Evolutionary conservation across 495 filamentous ascomycete species (phyloP).

Genomic region (Durotheca rogersii): DNA sequence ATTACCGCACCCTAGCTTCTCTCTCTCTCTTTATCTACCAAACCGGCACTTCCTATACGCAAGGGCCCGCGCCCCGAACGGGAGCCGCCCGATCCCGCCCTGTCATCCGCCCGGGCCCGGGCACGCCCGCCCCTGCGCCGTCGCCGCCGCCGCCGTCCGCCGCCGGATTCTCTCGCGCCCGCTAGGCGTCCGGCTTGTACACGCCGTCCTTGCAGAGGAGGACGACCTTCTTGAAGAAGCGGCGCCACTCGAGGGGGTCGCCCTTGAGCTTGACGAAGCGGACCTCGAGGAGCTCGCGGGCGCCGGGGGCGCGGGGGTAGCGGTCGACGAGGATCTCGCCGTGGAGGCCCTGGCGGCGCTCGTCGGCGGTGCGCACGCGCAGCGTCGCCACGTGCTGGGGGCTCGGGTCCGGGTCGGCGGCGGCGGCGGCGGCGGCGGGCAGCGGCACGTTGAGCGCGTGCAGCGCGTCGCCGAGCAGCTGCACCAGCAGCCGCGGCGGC

Average conservation of each 20-base stretch:
- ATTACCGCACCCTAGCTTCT: too few relatives aligned
- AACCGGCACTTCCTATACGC: too few relatives aligned
- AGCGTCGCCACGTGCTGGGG: constrained; percentile 63
- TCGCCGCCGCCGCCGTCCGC: too few relatives aligned
- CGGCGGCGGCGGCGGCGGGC: too few relatives aligned
- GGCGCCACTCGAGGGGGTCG: constrained; percentile 93
- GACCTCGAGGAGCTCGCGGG: constrained; percentile 71
- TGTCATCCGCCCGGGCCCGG: neutral
- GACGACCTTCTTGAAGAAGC: constrained; percentile 93
- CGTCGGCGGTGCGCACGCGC: constrained; percentile 74
- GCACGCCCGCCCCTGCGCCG: too few relatives aligned
- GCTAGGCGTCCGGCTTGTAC: constrained; percentile 46
- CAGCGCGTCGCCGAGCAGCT: constrained; percentile 75
- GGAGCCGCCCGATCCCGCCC: neutral
- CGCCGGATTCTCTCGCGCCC: neutral
- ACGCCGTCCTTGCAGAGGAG: constrained; percentile 82
- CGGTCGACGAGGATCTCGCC: constrained; percentile 82
- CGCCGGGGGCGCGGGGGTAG: constrained; percentile 53
- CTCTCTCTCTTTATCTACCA: too few relatives aligned
- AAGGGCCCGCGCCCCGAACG: too few relatives aligned
- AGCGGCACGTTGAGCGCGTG: constrained; percentile 80
- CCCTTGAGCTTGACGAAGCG: constrained; percentile 93
- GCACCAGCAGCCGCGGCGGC: constrained; percentile 72
- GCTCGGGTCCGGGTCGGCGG: too few relatives aligned
- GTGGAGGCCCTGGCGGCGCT: constrained; percentile 73